Base-by-base conservation (phyloP, 139 green algal species). In the Volvox reticuliferus region DNA sequence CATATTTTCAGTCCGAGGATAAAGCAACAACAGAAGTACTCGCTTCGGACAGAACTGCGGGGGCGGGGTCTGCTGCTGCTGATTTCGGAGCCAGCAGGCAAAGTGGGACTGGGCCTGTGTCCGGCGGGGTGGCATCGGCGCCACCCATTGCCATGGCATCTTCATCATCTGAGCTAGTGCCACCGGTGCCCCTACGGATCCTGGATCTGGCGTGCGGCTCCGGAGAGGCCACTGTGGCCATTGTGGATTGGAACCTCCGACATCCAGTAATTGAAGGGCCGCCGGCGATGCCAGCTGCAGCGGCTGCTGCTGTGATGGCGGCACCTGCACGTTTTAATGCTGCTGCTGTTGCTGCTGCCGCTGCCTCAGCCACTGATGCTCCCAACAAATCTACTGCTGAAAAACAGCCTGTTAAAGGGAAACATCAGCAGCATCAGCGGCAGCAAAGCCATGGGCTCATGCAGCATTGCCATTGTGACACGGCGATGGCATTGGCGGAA, bases 161-260 rank as follows among this genome's bases (percentile, higher is more conserved):
- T 0, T 32, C 82, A 19, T 24, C 28, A 2, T 20, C 19, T 0
- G 86, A 69, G 13, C 30, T 84, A 3, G 6, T n/a, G n/a, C 36
- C 86, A 30, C 86, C 86, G 0, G 86, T 83, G 86, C 71, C 73
- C 12, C 86, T 90, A 30, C 86, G 86, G 0, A 30, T 90, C 0
- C 73, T 90, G 32, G 86, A 90, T 20, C 86, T 90, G 44, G 86
- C 86, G 0, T 83, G 73, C 20, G 86, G 86, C 50, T 90, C 86
- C 1, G 86, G 86, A 1, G 86, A 90, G 44, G 86, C 32, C 1
- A 84, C 71, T 2, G 86, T 44, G 16, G 55, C 50, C 30, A 28
- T 90, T 5, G 3, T 21, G 12, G 44, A 35, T 14, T 90, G 86
- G 86, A 90, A 90, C 86, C 28, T 16, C 0, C 71, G 65, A 1